Evolutionary conservation across 139 green algal genomes (phyloP).

Genomic region (Asterochloris sp.): DNA sequence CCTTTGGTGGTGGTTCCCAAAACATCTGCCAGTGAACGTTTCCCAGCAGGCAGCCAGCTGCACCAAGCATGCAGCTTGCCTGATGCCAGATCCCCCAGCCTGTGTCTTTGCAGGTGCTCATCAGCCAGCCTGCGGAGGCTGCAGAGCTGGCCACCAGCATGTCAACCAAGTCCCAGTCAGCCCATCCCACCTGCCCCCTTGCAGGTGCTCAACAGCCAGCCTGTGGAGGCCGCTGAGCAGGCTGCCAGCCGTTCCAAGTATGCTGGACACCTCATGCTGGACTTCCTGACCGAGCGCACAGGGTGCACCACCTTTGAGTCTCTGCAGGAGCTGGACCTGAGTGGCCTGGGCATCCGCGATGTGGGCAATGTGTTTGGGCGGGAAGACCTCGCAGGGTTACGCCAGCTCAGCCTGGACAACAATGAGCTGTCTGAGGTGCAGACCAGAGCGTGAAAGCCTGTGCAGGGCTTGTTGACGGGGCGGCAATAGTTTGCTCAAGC

Average conservation of each 20-base stretch:
- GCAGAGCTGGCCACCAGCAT: too few species aligned
- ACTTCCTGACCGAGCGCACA: slow-evolving; percentile 56
- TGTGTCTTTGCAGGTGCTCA: not conserved
- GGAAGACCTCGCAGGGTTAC: slow-evolving; percentile 40
- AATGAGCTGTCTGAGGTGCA: slow-evolving; percentile 51
- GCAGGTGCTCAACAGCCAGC: slow-evolving; percentile 65
- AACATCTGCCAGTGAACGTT: too few species aligned
- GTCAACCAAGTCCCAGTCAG: too few species aligned
- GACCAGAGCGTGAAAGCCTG: too few species aligned
- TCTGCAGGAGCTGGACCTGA: slow-evolving; percentile 61
- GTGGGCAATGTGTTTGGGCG: slow-evolving; percentile 46
- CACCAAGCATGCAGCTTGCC: too few species aligned
- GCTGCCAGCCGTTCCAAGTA: slow-evolving; percentile 54
- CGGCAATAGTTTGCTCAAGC: too few species aligned
- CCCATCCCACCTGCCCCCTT: too few species aligned
- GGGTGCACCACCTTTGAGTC: slow-evolving; percentile 48
- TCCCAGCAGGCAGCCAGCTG: too few species aligned
- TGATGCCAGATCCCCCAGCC: too few species aligned
- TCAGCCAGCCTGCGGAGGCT: too few species aligned
- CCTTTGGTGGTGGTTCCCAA: too few species aligned
- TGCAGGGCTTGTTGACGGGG: too few species aligned
- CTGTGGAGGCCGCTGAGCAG: slow-evolving; percentile 56
- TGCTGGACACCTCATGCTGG: slow-evolving; percentile 58
- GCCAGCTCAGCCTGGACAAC: slow-evolving; percentile 56
- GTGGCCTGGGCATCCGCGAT: slow-evolving; percentile 44